These are phyloP conservation scores for Periconia sp. DNA, from an alignment of 2,329 filamentous ascomycete species.

Conservation along the genomic window DNA sequence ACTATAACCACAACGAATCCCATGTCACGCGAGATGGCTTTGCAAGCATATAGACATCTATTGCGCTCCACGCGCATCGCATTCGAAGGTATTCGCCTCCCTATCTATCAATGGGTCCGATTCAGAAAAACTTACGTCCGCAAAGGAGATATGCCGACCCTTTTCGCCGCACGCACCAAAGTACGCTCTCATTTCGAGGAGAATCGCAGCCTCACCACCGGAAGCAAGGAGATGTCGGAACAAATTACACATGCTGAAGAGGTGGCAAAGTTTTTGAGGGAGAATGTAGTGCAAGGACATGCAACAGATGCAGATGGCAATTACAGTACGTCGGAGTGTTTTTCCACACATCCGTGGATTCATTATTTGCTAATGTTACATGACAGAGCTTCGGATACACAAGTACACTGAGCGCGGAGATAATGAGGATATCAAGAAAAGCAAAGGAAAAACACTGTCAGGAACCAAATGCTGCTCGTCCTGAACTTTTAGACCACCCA, in stretches of 20 bases:
- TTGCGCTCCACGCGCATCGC: constrained; percentile 79
- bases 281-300: constrained; percentile 87
- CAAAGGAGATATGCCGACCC: constrained; percentile 68
- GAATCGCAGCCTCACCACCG: constrained; percentile 61
- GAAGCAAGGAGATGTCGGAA: constrained; percentile 61
- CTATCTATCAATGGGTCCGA: not conserved
- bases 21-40: constrained; percentile 55
- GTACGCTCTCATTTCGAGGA: constrained; percentile 74
- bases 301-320: constrained; percentile 52
- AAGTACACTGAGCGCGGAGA: constrained; percentile 88
- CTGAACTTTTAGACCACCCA: constrained; percentile 27
- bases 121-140: constrained; percentile 11
- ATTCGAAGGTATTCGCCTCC: constrained; percentile 67
- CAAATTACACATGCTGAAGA: constrained; percentile 79
- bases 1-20: not conserved
- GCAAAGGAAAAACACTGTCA: constrained; percentile 44
- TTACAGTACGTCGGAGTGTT: constrained; percentile 59
- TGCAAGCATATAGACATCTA: constrained; percentile 77
- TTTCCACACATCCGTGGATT: not conserved
- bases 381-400: constrained; percentile 80
- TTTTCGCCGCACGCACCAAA: constrained; percentile 70
- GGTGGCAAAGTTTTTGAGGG: constrained; percentile 74
- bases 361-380: constrained; percentile 15
- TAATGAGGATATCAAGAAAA: constrained; percentile 83
- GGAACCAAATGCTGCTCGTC: constrained; percentile 43